Conservation (phyloP, 2,329 filamentous ascomycete species). For the Lachnellula suecica region DNA sequence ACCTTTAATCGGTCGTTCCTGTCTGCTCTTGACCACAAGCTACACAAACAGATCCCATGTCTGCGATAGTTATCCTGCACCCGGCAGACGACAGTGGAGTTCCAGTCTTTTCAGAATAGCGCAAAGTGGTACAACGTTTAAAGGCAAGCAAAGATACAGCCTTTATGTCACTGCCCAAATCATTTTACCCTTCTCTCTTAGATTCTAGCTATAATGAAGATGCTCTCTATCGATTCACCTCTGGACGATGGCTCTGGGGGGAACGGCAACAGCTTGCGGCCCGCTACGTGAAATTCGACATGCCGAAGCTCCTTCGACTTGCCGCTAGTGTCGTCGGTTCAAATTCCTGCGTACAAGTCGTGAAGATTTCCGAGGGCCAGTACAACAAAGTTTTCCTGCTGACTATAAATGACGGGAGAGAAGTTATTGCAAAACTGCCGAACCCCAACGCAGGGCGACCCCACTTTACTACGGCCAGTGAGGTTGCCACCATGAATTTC, state of each 20-base stretch:
- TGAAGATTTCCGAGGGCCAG: constrained; percentile 26
- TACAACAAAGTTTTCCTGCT: constrained; percentile 10
- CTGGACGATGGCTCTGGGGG: background rate
- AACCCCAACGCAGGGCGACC: constrained; percentile 2
- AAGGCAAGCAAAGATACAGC: no score
- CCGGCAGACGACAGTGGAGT: no score
- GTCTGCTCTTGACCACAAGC: no score
- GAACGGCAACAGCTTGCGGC: background rate
- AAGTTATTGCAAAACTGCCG: constrained; percentile 8
- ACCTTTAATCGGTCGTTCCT: no score
- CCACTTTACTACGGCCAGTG: constrained; percentile 6
- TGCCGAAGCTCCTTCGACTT: constrained; percentile 31
- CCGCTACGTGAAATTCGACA: constrained; percentile 28
- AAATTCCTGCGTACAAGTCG: background rate
- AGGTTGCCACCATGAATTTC: constrained; percentile 11
- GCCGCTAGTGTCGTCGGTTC: constrained; percentile 31
- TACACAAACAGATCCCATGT: no score
- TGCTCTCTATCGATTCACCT: background rate
- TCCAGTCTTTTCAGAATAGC: no score
- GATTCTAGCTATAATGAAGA: no score
- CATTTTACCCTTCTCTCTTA: no score
- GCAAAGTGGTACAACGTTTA: no score
- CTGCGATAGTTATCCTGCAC: no score
- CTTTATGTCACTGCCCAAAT: no score
- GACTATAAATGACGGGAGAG: constrained; percentile 6